Percentiles rank a stretch among this genome's conserved stretches.
These are phyloP conservation scores for Urostyla sp. DNA, from an alignment of 73 alveolate species.

Conservation along the genomic window DNA sequence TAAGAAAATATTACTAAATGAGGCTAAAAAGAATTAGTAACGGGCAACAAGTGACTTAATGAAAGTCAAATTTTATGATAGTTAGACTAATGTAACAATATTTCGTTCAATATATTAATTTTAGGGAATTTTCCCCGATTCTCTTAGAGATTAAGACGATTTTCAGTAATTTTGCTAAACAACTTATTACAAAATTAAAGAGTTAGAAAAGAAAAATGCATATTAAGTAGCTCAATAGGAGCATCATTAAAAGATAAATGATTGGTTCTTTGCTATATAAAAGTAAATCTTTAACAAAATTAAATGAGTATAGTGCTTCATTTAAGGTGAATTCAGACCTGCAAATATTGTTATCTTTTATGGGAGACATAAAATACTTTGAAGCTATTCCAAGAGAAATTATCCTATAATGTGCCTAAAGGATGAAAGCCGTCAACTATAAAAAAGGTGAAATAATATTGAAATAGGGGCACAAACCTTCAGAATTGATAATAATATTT, in stretches of 20 bases:
- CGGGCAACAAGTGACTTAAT: not conserved
- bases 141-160: not conserved
- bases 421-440: not conserved
- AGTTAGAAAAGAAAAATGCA: conserved; percentile 35
- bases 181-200: conserved; percentile 17
- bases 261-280: no score
- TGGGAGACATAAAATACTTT: not conserved
- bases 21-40: not conserved
- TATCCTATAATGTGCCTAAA: conserved; percentile 9
- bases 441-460: not conserved
- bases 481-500: conserved; percentile 17
- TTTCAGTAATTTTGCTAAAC: conserved; percentile 11
- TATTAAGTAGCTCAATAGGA: conserved; percentile 18
- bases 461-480: conserved; percentile 17
- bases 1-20: not conserved
- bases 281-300: not conserved
- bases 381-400: conserved; percentile 5
- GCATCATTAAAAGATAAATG: no score
- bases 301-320: not conserved
- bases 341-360: not conserved
- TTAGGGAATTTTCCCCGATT: conserved; percentile 41
- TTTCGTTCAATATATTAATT: not conserved
- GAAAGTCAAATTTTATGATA: conserved; percentile 8
- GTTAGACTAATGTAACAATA: not conserved
- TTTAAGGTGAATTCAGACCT: conserved; percentile 3